Percentiles rank a stretch among this genome's conserved stretches.
phyloP scores from a whole-genome alignment of 1,284 basidiomycete genomes.

The Xerocomus minutiporus region DNA sequence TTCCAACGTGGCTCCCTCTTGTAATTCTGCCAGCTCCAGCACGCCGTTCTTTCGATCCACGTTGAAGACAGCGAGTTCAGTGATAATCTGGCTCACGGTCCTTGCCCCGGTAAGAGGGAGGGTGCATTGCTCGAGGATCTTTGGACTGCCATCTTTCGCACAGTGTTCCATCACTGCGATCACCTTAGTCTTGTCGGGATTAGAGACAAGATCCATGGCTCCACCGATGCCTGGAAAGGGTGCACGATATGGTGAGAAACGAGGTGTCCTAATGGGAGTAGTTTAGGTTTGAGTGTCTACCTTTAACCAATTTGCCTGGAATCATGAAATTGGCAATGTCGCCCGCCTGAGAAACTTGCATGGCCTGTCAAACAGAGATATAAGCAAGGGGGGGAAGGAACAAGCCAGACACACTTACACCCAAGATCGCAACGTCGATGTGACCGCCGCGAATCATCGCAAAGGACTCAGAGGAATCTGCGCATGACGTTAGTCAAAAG shows the following conservation, averaged over 20 bases:
- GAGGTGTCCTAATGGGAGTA: not conserved
- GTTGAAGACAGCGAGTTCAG: constrained; percentile 88
- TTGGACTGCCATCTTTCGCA: constrained; percentile 84
- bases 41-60: constrained; percentile 75
- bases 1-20: constrained; percentile 78
- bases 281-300: constrained; percentile 33
- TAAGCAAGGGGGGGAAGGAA: not conserved
- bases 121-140: constrained; percentile 79
- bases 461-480: constrained; percentile 85
- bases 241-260: constrained; percentile 7
- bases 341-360: constrained; percentile 90
- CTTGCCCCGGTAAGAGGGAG: constrained; percentile 86
- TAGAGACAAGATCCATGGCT: constrained; percentile 94
- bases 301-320: constrained; percentile 87
- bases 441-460: constrained; percentile 97
- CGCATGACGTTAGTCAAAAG: constrained; percentile 1
- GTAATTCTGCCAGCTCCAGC: constrained; percentile 77
- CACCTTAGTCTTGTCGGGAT: constrained; percentile 86
- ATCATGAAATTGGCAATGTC: constrained; percentile 99
- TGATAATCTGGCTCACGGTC: constrained; percentile 87
- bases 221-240: constrained; percentile 74
- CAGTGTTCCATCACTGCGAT: constrained; percentile 88
- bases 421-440: constrained; percentile 88
- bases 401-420: constrained; percentile 41
- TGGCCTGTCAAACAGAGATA: constrained; percentile 52